Evolutionary conservation across 2,329 filamentous ascomycete genomes (phyloP).

Genomic region (Xylaria sp.): DNA sequence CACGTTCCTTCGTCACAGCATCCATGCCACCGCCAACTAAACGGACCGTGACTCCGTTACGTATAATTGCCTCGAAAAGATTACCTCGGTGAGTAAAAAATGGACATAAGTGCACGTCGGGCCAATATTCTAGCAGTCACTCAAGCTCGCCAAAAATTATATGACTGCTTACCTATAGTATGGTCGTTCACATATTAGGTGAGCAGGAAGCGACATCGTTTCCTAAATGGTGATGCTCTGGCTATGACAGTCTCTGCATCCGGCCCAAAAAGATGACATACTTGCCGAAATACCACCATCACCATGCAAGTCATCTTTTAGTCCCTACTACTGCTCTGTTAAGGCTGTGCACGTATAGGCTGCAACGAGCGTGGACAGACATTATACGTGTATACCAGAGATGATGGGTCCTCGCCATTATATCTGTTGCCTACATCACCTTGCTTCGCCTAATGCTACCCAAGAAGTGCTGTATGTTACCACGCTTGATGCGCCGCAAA

Average conservation of each 20-base stretch:
- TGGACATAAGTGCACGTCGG: neutral
- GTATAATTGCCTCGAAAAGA: neutral
- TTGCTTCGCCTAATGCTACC: neutral
- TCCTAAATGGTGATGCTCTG: neutral
- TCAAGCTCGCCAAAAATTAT: neutral
- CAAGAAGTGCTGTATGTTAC: too few relatives aligned
- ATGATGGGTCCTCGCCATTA: neutral
- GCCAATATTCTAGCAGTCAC: neutral
- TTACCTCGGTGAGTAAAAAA: neutral
- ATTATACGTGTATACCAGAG: neutral
- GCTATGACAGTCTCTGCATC: neutral
- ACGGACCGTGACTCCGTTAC: neutral
- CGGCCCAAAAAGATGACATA: neutral
- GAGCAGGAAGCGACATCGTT: neutral
- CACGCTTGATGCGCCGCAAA: too few relatives aligned
- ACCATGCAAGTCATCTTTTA: conserved; percentile 29
- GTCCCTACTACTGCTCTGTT: neutral
- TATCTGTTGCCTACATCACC: neutral
- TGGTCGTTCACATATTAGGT: neutral
- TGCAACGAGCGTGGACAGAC: neutral
- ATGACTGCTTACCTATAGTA: too few relatives aligned
- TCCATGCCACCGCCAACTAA: neutral
- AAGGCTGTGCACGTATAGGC: neutral
- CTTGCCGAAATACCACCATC: neutral
- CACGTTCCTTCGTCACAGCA: neutral